phyloP scores from a whole-genome alignment of 768 basidiomycete genomes.

The Lactifluus subvellereus region DNA sequence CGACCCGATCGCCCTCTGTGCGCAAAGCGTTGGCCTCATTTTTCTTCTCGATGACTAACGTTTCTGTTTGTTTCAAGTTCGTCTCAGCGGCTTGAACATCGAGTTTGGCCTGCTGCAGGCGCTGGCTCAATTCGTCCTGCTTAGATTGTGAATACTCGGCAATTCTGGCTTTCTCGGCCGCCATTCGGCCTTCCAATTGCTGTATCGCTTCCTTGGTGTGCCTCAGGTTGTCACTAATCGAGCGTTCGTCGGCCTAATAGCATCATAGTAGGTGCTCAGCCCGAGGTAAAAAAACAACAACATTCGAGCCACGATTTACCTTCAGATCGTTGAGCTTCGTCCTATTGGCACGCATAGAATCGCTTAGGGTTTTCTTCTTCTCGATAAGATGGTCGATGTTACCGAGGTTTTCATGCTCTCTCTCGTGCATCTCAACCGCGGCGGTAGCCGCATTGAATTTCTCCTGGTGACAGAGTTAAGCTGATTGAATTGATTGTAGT shows the following conservation, averaged over 20 bases:
- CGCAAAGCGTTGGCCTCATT: constrained; percentile 1
- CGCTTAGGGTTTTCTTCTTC: constrained; percentile 34
- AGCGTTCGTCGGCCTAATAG: constrained; percentile 15
- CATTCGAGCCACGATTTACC: constrained; percentile 4
- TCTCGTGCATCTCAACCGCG: constrained; percentile 36
- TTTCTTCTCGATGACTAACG: background rate
- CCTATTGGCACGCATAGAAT: constrained; percentile 49
- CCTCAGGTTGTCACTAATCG: constrained; percentile 13
- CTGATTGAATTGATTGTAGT: background rate
- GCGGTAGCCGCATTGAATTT: constrained; percentile 33
- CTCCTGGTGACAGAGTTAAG: constrained; percentile 27
- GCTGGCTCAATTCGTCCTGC: constrained; percentile 49
- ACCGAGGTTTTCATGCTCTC: constrained; percentile 39
- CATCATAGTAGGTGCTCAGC: background rate
- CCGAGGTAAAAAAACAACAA: background rate
- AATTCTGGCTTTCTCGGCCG: constrained; percentile 18
- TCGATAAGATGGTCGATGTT: constrained; percentile 43
- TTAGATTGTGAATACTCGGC: constrained; percentile 50
- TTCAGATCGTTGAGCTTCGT: constrained; percentile 39
- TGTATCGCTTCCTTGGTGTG: constrained; percentile 16
- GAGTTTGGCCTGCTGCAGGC: constrained; percentile 44
- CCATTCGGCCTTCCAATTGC: constrained; percentile 12
- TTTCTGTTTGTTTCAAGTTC: constrained; percentile 8
- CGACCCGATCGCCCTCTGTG: constrained; percentile 34
- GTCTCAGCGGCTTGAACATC: constrained; percentile 20